Evolutionary conservation across 257 asterid species (phyloP).

Genomic region (Lycium barbarum): DNA sequence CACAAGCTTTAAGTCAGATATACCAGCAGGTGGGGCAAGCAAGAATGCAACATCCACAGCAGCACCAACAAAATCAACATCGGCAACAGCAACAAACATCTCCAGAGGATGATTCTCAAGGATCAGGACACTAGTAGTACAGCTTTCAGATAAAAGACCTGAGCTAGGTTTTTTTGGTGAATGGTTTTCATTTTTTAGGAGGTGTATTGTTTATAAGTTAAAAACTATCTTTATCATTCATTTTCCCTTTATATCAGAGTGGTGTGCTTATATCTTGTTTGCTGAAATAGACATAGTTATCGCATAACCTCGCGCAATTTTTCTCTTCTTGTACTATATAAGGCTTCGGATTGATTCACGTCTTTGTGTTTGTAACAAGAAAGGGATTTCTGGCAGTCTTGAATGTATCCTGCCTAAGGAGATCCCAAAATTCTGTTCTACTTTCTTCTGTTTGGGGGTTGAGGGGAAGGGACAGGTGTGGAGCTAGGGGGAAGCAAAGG

Average conservation of each 20-base stretch:
- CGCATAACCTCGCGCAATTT: background rate
- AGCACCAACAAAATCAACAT: slow-evolving; percentile 30
- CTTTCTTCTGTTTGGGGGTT: slow-evolving; percentile 1
- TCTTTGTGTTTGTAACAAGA: background rate
- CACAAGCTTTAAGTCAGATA: slow-evolving; percentile 61
- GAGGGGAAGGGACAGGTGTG: background rate
- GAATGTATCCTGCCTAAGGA: background rate
- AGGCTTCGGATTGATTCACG: slow-evolving; percentile 4
- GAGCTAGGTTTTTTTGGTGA: slow-evolving; percentile 11
- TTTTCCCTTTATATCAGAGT: background rate
- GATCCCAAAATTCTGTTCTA: background rate
- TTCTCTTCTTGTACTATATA: background rate
- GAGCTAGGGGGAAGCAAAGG: too few species aligned
- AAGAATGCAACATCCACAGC: slow-evolving; percentile 41
- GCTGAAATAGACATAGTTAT: background rate
- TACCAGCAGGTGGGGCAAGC: slow-evolving; percentile 53
- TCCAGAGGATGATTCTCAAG: slow-evolving; percentile 63
- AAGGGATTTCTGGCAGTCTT: background rate
- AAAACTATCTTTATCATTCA: background rate
- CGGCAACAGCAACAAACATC: slow-evolving; percentile 39
- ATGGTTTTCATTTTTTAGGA: slow-evolving; percentile 6
- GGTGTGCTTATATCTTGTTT: slow-evolving; percentile 23
- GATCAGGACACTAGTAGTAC: slow-evolving; percentile 57
- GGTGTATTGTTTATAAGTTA: background rate
- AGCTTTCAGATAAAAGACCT: slow-evolving; percentile 7